Evolutionary conservation across 257 asterid species (phyloP).

Genomic region (Marsdenia floribunda): DNA sequence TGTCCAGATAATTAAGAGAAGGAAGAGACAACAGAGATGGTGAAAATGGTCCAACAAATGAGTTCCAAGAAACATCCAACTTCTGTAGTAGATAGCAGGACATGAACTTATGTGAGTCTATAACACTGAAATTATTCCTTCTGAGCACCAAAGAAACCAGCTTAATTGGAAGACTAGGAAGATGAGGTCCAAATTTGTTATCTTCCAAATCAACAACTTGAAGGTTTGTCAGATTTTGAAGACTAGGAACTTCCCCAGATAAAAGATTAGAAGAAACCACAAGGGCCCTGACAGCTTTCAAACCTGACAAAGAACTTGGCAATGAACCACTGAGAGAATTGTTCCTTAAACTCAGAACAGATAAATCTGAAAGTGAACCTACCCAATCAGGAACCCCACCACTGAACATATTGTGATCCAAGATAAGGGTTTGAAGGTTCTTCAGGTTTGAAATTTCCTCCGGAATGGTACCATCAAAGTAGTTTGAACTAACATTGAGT

Average conservation of each 20-base stretch:
- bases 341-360: slow-evolving; percentile 67
- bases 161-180: slow-evolving; percentile 52
- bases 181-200: slow-evolving; percentile 65
- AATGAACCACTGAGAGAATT: slow-evolving; percentile 55
- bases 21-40: slow-evolving; percentile 49
- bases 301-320: slow-evolving; percentile 39
- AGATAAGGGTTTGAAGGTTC: slow-evolving; percentile 56
- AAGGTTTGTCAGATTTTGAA: slow-evolving; percentile 49
- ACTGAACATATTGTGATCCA: slow-evolving; percentile 54
- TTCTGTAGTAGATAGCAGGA: slow-evolving; percentile 51
- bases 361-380: slow-evolving; percentile 34
- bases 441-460: slow-evolving; percentile 41
- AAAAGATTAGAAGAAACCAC: slow-evolving; percentile 49
- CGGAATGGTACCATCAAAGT: slow-evolving; percentile 56
- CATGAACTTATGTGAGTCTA: slow-evolving; percentile 36
- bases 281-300: slow-evolving; percentile 47
- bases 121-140: slow-evolving; percentile 55
- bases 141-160: slow-evolving; percentile 54
- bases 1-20: slow-evolving; percentile 51
- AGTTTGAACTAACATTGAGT: slow-evolving; percentile 59
- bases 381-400: slow-evolving; percentile 63
- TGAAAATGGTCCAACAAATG: slow-evolving; percentile 47
- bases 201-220: slow-evolving; percentile 66
- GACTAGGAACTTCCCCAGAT: slow-evolving; percentile 47
- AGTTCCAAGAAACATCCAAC: slow-evolving; percentile 59